Base-by-base conservation (phyloP, 1,139 yeast genomes). In the Protomyces inouyei region DNA sequence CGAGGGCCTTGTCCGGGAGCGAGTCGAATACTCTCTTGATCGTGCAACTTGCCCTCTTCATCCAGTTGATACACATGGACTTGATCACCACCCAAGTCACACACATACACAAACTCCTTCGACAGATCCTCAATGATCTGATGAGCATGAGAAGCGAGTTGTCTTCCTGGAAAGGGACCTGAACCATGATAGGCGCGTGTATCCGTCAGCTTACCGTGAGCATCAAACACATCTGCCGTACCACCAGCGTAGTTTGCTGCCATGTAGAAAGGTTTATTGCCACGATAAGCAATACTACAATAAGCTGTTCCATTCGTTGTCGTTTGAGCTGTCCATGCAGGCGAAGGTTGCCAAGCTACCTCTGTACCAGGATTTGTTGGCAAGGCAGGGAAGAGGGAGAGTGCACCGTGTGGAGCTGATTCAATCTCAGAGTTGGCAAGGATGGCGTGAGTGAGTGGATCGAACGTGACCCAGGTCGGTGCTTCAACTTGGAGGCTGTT, bases 151-250 rank as follows among this genome's bases (percentile, higher is more conserved):
- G 64, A 55, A n/a, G 43, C 12, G 45, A 32, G 38, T 28, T 60
- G 64, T n/a, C 64, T 59, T 2, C 64, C 64, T 12, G 55, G 59
- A 32, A 60, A 59, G 8, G 63, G 63, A 4, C 63, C 63, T 0
- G 57, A 40, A 6, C 57, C 63, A 4, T 40, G 40, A 21, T 18
- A 52, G 4, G 37, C 16, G 4, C 40, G 18, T 6, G 52, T 18
- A 25, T 59, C 48, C 35, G 46, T 8, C 35, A n/a, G 28, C 2
- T 18, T 21, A 3, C 63, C 63, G 3, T 38, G 18, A 3, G 43
- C 57, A 52, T 32, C 43, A 12, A 52, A 38, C 5, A 59, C 57
- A 43, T 59, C 57, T 16, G 46, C 53, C 23, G 63, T 23, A 32
- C 54, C 57, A 12, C 63, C 63, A 23, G 46, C 52, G 18, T 59